A percentile compares a stretch with the other conserved stretches of the same genome.
phyloP scores from a whole-genome alignment of 83 land plant species.

The Diphasiastrum complanatum region DNA sequence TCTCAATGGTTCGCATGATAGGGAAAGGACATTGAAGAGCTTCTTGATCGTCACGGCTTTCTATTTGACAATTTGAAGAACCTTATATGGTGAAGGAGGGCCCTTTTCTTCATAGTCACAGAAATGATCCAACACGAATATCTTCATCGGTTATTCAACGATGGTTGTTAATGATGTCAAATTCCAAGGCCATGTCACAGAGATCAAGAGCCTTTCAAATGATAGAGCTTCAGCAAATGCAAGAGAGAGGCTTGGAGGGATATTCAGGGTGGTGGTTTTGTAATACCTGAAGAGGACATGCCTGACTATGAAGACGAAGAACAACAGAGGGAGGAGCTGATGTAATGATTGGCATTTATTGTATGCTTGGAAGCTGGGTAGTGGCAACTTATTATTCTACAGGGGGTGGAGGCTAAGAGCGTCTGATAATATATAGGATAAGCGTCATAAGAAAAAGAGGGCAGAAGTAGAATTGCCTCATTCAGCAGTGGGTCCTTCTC shows the following conservation, averaged over 20 bases:
- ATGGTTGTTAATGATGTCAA: constrained; percentile 54
- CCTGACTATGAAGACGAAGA: constrained; percentile 51
- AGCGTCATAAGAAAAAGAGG: too few relatives aligned
- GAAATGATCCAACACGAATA: constrained; percentile 43
- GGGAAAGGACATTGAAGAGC: constrained; percentile 70
- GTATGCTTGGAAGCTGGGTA: too few relatives aligned
- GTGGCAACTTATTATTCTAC: constrained; percentile 8
- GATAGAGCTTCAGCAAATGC: not conserved
- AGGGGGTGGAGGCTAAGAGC: constrained; percentile 72
- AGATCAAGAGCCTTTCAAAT: not conserved
- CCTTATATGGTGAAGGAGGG: constrained; percentile 84
- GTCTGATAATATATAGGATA: constrained; percentile 28
- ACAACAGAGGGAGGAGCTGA: constrained; percentile 4
- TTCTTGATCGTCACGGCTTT: constrained; percentile 81
- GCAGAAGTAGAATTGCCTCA: too few relatives aligned
- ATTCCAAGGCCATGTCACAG: constrained; percentile 23
- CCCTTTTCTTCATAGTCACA: constrained; percentile 54
- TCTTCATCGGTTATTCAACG: constrained; percentile 64
- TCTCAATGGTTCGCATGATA: constrained; percentile 10
- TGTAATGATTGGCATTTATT: not conserved
- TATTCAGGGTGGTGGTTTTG: constrained; percentile 3
- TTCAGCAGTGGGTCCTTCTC: constrained; percentile 70
- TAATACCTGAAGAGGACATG: constrained; percentile 41
- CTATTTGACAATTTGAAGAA: constrained; percentile 60
- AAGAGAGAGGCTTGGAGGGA: not conserved